Percentiles rank a stretch among this genome's conserved stretches.
Evolutionary conservation across 345 rosid species (phyloP).

Genomic region (Ailanthus altissimus): DNA sequence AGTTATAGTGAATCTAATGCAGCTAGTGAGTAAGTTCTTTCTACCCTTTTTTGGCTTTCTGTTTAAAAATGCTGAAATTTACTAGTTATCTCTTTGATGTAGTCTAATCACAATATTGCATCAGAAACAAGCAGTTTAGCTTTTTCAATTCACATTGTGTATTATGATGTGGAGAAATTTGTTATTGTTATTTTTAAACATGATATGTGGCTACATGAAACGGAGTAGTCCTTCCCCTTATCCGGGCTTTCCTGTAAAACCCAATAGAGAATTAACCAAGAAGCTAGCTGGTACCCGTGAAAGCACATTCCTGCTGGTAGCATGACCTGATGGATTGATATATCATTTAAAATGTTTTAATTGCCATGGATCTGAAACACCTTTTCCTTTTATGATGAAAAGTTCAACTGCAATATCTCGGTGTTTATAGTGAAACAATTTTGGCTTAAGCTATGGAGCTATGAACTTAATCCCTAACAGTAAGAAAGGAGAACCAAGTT

Average conservation of each 20-base stretch:
- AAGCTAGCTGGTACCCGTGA: too few relatives aligned
- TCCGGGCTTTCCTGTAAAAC: background rate
- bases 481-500: too few relatives aligned
- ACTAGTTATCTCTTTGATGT: background rate
- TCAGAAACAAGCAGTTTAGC: background rate
- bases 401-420: background rate
- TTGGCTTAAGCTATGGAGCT: background rate
- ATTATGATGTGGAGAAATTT: background rate
- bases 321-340: background rate
- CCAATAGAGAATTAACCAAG: background rate
- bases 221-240: background rate
- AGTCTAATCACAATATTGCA: background rate
- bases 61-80: conserved; percentile 13
- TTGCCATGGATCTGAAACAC: background rate
- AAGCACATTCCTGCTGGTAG: too few relatives aligned
- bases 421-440: background rate
- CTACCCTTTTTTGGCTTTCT: background rate
- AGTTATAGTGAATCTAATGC: conserved; percentile 55
- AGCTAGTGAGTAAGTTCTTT: conserved; percentile 51
- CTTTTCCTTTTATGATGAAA: background rate
- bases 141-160: background rate
- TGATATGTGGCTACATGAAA: background rate
- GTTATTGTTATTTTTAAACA: background rate
- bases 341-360: background rate
- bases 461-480: background rate